Evolutionary conservation across 352 stramenopile species (phyloP), one percentile per base, ranked within the genome.

Genomic region (Globisporangium echinulatum): DNA sequence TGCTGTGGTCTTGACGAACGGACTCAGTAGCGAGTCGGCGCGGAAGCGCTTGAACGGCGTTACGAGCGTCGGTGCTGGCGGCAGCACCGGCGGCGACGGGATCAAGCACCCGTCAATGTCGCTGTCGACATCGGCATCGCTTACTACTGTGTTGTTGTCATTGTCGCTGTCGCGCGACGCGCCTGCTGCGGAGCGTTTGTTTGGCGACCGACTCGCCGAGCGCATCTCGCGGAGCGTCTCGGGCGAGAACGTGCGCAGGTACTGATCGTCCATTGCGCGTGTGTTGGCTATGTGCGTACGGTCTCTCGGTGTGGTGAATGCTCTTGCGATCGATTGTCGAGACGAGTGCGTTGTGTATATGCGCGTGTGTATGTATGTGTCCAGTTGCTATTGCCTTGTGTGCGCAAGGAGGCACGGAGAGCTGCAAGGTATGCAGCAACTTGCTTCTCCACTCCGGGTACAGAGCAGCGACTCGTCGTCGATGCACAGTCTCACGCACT

Each of bases 1-100:
- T 52, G 19, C n/a, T 54, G 47, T 50, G 9, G 15, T 37, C 15
- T 55, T 64, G 46, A 50, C 14, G 13, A 15, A 19, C 19, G 59
- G 59, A 51, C 59, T 64, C 14, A 55, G 49, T 38, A 59, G 52
- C 39, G 59, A 51, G 36, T 55, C 48, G 15, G 54, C 59, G 33
- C 59, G 59, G 19, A 64, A 44, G 39, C 59, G 59, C 52, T 64
- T 64, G 52, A 64, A 64, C 25, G 52, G 53, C 46, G 48, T 59
- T 47, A 49, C 59, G 14, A 52, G 43, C 59, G 39, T 8, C 15
- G 33, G 38, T n/a, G 33, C 15, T 7, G n/a, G n/a, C 39, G 38
- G 13, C 25, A 33, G 25, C 5, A n/a, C 5, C 39, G 7, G 37
- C n/a, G 11, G 39, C 17, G n/a, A 7, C 13, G 39, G 36, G 37